These are phyloP conservation scores for Teratosphaeria nubilosa DNA, from an alignment of 2,329 filamentous ascomycete genomes.

Conservation along the genomic window DNA sequence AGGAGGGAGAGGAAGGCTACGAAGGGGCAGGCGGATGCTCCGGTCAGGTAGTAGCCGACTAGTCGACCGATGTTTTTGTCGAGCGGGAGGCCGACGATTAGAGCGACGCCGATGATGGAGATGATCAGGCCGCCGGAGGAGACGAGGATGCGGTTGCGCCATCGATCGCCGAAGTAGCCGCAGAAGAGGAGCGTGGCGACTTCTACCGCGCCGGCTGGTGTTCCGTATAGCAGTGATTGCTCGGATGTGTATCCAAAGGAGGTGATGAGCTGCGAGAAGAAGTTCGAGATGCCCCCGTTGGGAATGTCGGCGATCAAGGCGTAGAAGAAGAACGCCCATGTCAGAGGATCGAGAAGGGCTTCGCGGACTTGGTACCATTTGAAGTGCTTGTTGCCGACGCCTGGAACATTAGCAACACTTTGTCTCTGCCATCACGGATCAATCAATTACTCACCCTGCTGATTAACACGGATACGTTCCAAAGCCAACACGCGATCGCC, in stretches of 20 bases:
- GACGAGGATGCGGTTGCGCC: slow-evolving; percentile 48
- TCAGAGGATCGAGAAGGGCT: slow-evolving; percentile 47
- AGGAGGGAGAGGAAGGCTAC: slow-evolving; percentile 55
- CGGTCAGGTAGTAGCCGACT: slow-evolving; percentile 58
- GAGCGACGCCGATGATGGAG: slow-evolving; percentile 50
- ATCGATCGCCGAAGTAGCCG: slow-evolving; percentile 48
- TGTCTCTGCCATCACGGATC: neutral
- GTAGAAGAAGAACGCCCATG: slow-evolving; percentile 51
- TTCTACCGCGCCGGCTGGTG: slow-evolving; percentile 56
- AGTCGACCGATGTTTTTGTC: slow-evolving; percentile 46
- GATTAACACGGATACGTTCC: slow-evolving; percentile 62
- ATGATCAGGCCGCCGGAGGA: slow-evolving; percentile 42
- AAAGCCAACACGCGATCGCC: slow-evolving; percentile 58
- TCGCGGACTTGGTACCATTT: slow-evolving; percentile 50
- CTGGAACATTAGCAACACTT: neutral
- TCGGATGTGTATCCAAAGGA: slow-evolving; percentile 56
- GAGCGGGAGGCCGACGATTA: slow-evolving; percentile 54
- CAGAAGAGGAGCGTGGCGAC: slow-evolving; percentile 47
- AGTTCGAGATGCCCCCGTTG: slow-evolving; percentile 46
- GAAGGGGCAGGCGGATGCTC: slow-evolving; percentile 51
- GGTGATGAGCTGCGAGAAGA: slow-evolving; percentile 51
- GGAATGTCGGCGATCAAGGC: slow-evolving; percentile 45
- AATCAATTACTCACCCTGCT: slow-evolving; percentile 47
- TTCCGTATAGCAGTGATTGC: slow-evolving; percentile 54
- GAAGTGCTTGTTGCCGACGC: slow-evolving; percentile 16